A percentile compares a stretch with the other conserved stretches of the same genome.
phyloP scores from a whole-genome alignment of 306 rosid genomes.

The Sechiopsis laciniata region DNA sequence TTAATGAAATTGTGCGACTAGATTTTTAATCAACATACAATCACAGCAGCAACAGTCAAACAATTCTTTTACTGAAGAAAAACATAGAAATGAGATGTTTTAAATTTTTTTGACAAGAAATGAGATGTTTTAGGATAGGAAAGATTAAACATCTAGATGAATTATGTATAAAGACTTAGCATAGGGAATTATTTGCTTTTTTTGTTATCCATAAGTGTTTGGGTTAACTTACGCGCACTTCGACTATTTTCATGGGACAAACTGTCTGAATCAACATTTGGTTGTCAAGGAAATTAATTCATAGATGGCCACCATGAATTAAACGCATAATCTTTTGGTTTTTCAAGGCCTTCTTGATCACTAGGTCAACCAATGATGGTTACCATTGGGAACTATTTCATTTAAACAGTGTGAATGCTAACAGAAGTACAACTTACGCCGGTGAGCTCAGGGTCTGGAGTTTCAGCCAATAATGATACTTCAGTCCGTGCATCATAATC shows the following conservation, averaged over 20 bases:
- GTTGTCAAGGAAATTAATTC: no score
- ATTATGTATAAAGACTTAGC: background rate
- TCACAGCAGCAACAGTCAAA: background rate
- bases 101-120: no score
- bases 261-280: no score
- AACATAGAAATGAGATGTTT: background rate
- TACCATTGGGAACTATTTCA: background rate
- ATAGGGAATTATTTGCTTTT: no score
- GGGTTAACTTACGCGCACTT: no score
- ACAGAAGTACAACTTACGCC: slow-evolving; percentile 45
- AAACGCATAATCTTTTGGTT: no score
- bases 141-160: background rate
- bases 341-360: no score
- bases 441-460: slow-evolving; percentile 76
- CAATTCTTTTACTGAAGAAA: background rate
- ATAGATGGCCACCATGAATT: no score
- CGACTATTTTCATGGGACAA: no score
- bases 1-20: no score
- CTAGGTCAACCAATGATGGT: background rate
- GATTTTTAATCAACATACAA: background rate
- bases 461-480: slow-evolving; percentile 62
- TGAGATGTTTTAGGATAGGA: background rate
- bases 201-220: no score
- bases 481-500: slow-evolving; percentile 68
- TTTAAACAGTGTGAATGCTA: slow-evolving; percentile 17